Conservation (phyloP, 1,284 basidiomycete species). For the Marasmius tenuissimus region DNA sequence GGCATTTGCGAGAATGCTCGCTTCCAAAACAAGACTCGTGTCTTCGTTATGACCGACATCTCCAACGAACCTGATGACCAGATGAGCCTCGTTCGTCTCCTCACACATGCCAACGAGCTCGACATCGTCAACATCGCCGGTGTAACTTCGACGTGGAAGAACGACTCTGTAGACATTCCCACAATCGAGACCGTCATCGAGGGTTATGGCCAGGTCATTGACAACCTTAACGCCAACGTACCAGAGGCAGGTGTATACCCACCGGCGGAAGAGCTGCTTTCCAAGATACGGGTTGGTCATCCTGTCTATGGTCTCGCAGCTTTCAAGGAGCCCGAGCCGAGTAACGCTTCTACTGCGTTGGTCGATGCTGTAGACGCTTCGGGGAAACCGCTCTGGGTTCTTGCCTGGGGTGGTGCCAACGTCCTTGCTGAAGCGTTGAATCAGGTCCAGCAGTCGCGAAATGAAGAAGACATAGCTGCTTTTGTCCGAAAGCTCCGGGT, state of each 20-base stretch:
- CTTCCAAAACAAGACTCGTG: not conserved
- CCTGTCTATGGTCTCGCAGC: slow-evolving; percentile 5
- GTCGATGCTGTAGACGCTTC: slow-evolving; percentile 5
- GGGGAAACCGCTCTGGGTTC: slow-evolving; percentile 5
- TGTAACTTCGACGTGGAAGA: slow-evolving; percentile 5
- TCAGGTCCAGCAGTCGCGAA: not conserved
- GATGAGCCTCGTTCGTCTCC: slow-evolving; percentile 2
- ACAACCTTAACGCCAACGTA: slow-evolving; percentile 5
- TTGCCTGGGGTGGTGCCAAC: slow-evolving; percentile 7
- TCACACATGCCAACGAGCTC: slow-evolving; percentile 3
- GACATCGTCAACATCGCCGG: slow-evolving; percentile 2
- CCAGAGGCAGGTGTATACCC: not conserved
- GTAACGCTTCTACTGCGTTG: slow-evolving; percentile 1
- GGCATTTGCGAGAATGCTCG: too few relatives aligned
- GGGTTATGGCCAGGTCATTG: slow-evolving; percentile 6
- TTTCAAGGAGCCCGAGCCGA: not conserved
- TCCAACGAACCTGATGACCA: not conserved
- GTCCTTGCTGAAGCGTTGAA: slow-evolving; percentile 7
- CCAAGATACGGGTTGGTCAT: not conserved
- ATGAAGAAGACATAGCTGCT: not conserved
- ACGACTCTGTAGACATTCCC: not conserved
- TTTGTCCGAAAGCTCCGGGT: slow-evolving; percentile 5
- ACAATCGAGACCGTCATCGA: slow-evolving; percentile 4
- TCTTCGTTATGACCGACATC: not conserved
- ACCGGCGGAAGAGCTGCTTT: not conserved